These are phyloP conservation scores for Cyathus striatus DNA, from an alignment of 768 basidiomycete genomes.

Conservation along the genomic window DNA sequence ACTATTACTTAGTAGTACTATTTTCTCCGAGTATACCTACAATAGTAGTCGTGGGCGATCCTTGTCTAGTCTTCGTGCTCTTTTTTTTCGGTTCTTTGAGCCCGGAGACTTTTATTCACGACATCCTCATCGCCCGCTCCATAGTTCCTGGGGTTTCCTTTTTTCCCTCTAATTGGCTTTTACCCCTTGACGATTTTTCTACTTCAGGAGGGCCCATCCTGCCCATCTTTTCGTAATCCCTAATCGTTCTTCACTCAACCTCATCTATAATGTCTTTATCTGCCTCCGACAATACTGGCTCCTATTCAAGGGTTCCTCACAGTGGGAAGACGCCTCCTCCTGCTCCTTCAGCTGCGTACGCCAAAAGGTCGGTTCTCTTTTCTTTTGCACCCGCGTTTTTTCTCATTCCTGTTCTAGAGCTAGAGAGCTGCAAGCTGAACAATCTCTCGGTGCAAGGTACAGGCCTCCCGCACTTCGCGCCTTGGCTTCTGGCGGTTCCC, in stretches of 20 bases:
- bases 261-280: slow-evolving; percentile 88
- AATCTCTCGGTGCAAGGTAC: slow-evolving; percentile 63
- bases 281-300: slow-evolving; percentile 73
- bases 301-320: slow-evolving; percentile 72
- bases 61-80: slow-evolving; percentile 30
- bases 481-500: slow-evolving; percentile 64
- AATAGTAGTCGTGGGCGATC: slow-evolving; percentile 48
- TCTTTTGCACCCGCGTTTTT: slow-evolving; percentile 12
- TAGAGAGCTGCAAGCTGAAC: slow-evolving; percentile 81
- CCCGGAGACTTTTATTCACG: slow-evolving; percentile 22
- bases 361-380: slow-evolving; percentile 60
- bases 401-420: slow-evolving; percentile 44
- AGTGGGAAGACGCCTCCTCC: slow-evolving; percentile 90
- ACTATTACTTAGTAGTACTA: slow-evolving; percentile 55
- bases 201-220: slow-evolving; percentile 17
- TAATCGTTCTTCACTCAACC: slow-evolving; percentile 68
- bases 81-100: slow-evolving; percentile 14
- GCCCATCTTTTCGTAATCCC: slow-evolving; percentile 56
- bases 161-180: slow-evolving; percentile 25
- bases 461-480: slow-evolving; percentile 78
- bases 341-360: slow-evolving; percentile 84
- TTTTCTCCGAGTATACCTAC: slow-evolving; percentile 46
- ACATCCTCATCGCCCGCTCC: slow-evolving; percentile 30
- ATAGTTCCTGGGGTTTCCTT: slow-evolving; percentile 31
- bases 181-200: slow-evolving; percentile 20